Evolutionary conservation across 441 rosid genomes (phyloP), one percentile per base, ranked within the genome.

Genomic region (Omphalea diandra): DNA sequence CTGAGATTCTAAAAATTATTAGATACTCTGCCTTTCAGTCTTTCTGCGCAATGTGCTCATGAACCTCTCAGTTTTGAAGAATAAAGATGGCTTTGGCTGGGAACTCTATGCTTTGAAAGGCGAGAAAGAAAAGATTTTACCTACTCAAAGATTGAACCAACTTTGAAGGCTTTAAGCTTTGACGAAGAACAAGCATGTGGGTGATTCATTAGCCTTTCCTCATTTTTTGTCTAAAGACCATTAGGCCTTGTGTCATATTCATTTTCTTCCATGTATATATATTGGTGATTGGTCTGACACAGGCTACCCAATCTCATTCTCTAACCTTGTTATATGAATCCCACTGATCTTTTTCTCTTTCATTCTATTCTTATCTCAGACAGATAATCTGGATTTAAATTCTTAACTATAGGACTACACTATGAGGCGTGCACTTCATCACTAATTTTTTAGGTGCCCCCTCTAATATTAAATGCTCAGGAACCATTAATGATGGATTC

Each of bases 11-110:
- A 26, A 22, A 43, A 68, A 56, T 68, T 38, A 56, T 56, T 52
- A 56, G 72, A 56, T 68, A 7, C 15, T 24, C 56, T 33, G 60
- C 57, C 20, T 52, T 47, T 35, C 70, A 66, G 49, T n/a, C n/a
- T n/a, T n/a, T n/a, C n/a, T n/a, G n/a, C n/a, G n/a, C n/a, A n/a
- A n/a, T n/a, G n/a, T 22, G 47, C 60, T 14, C 47, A 22, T 50
- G 47, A 52, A 20, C 24, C n/a, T 68, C 24, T 68, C 12, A 40
- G 50, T 32, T 20, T n/a, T n/a, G n/a, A n/a, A n/a, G n/a, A n/a
- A n/a, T 29, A 29, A 5, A 56, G 54, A 41, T 43, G 27, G 44
- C 32, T 35, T 3, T 33, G 44, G 24, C 49, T 7, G 7, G 24
- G 3, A 36, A 22, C 18, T 46, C 33, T 22, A 33, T 69, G 47